Evolutionary conservation across 495 filamentous ascomycete species (phyloP).

Genomic region (Aspergillus sclerotioniger): DNA sequence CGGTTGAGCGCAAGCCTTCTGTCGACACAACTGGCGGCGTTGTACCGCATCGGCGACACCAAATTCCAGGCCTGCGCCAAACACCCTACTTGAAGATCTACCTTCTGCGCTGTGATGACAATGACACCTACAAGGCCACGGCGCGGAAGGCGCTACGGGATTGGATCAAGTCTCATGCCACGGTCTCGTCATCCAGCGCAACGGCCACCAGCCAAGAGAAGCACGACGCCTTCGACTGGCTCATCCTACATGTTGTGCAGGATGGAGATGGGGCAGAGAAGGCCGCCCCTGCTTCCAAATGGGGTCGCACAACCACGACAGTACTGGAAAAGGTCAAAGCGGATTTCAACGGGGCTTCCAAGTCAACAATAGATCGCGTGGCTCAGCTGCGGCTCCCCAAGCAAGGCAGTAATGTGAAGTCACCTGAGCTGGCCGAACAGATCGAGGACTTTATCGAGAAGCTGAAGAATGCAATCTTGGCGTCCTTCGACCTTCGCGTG

Average conservation of each 20-base stretch:
- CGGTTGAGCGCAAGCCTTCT: conserved; percentile 33
- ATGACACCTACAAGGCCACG: conserved; percentile 82
- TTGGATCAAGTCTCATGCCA: conserved; percentile 81
- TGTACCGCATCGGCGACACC: conserved; percentile 73
- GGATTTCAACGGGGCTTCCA: conserved; percentile 87
- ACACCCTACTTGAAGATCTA: conserved; percentile 94
- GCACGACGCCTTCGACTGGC: conserved; percentile 97
- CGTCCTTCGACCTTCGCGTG: conserved; percentile 87
- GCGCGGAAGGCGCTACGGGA: conserved; percentile 77
- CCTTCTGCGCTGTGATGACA: conserved; percentile 88
- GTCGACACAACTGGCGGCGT: conserved; percentile 31
- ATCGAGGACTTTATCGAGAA: conserved; percentile 84
- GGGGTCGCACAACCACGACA: conserved; percentile 74
- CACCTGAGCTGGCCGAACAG: conserved; percentile 65
- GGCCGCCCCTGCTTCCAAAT: conserved; percentile 68
- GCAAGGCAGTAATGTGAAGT: conserved; percentile 49
- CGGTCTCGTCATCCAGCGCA: conserved; percentile 38
- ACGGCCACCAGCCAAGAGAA: conserved; percentile 61
- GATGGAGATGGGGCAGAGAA: conserved; percentile 62
- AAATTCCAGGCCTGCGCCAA: conserved; percentile 89
- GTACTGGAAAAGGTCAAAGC: conserved; percentile 86
- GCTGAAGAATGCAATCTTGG: conserved; percentile 80
- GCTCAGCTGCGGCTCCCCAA: conserved; percentile 77
- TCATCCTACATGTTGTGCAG: conserved; percentile 87
- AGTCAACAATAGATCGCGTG: conserved; percentile 73